Conservation (phyloP, 805 yeast genomes). For the Zygoascus ofunaensis region DNA sequence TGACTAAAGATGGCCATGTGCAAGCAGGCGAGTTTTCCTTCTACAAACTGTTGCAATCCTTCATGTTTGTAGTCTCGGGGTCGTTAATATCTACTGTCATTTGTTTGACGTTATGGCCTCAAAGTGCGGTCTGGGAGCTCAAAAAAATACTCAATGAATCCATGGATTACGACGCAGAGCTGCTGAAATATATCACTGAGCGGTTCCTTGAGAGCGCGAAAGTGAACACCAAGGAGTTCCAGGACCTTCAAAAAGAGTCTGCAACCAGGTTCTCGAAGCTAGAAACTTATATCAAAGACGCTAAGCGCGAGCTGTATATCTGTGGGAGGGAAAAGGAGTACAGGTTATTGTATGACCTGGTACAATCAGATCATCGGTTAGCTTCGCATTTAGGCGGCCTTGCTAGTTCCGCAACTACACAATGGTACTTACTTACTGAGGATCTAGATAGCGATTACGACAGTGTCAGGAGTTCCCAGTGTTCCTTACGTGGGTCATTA, state of each 20-base stretch:
- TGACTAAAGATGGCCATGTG: slow-evolving; percentile 63
- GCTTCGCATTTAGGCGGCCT: slow-evolving; percentile 57
- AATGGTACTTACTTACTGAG: slow-evolving; percentile 43
- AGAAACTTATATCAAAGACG: slow-evolving; percentile 42
- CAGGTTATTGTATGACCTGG: slow-evolving; percentile 36
- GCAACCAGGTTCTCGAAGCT: slow-evolving; percentile 35
- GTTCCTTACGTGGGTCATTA: too few relatives aligned
- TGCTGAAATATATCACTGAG: slow-evolving; percentile 38
- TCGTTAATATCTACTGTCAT: slow-evolving; percentile 47
- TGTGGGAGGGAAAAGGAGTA: slow-evolving; percentile 51
- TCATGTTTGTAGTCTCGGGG: slow-evolving; percentile 52
- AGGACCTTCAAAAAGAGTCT: slow-evolving; percentile 31
- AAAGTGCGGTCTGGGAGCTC: slow-evolving; percentile 41
- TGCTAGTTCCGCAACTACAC: slow-evolving; percentile 59
- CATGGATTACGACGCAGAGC: slow-evolving; percentile 43
- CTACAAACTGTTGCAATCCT: slow-evolving; percentile 43
- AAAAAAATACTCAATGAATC: slow-evolving; percentile 42
- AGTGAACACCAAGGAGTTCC: slow-evolving; percentile 27
- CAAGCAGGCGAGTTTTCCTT: slow-evolving; percentile 52
- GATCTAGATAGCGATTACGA: neutral
- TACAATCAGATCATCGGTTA: slow-evolving; percentile 43
- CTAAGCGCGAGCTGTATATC: slow-evolving; percentile 49
- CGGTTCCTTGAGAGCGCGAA: slow-evolving; percentile 43
- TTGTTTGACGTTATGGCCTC: slow-evolving; percentile 60
- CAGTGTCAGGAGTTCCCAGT: neutral